These are phyloP conservation scores for Emergomyces pasteurianus DNA, from an alignment of 2,329 filamentous ascomycete species.

Conservation along the genomic window DNA sequence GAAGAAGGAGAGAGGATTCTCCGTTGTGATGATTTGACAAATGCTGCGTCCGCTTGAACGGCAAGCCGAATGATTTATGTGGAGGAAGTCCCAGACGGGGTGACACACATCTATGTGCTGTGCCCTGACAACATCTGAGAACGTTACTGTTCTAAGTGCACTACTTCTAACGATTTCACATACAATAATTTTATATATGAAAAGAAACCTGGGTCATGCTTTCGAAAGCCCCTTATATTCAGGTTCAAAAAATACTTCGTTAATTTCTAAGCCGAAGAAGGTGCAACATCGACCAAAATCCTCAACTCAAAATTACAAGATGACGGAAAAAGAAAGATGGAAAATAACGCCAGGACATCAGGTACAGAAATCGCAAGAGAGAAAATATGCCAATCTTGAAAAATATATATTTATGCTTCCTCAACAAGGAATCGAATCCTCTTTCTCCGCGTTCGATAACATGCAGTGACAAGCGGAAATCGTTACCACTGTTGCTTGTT, in stretches of 20 bases:
- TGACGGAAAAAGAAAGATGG: not conserved
- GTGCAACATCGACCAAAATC: not conserved
- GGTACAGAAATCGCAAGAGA: not conserved
- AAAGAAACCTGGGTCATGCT: not conserved
- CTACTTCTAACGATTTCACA: not conserved
- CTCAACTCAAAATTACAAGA: not conserved
- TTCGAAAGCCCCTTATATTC: not conserved
- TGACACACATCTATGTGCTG: not conserved
- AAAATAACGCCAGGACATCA: not conserved
- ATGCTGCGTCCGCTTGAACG: not conserved
- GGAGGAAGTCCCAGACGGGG: not conserved
- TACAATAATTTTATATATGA: not conserved
- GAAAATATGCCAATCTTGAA: not conserved
- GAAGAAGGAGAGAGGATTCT: not conserved
- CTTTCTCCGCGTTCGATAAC: not conserved
- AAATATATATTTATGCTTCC: not conserved
- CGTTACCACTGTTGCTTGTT: not conserved
- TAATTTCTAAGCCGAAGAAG: too few relatives aligned
- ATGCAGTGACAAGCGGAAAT: not conserved
- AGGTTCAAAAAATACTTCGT: not conserved
- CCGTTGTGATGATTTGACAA: not conserved
- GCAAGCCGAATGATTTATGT: not conserved
- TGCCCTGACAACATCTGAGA: not conserved
- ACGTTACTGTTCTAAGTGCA: too few relatives aligned
- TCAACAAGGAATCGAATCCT: not conserved